Evolutionary conservation across 345 rosid species (phyloP), one percentile per base, ranked within the genome.

Genomic region (Salix suchowensis): DNA sequence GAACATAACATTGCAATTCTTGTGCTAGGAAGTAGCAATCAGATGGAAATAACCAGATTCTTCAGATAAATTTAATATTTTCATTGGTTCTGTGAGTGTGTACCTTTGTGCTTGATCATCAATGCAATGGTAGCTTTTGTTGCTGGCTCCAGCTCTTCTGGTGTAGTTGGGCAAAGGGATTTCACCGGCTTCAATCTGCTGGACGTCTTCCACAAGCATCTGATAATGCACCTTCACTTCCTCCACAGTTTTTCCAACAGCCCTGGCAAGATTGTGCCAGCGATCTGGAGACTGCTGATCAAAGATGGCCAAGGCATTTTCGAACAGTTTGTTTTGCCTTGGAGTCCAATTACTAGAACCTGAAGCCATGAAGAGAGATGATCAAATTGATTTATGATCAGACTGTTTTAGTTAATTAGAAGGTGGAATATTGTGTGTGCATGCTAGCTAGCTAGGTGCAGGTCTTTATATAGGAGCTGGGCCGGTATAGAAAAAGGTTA

Each of bases 291-390:
- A 82, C 18, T 88, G 85, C 75, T 81, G 81, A 84, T 81, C 85
- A 39, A 76, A 82, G 37, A 79, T 80, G 48, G 84, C 88, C 78
- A 86, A 69, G 67, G 91, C 91, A 74, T 84, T 86, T 70, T 88
- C 91, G 21, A 88, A 88, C 84, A 82, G 24, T 52, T 88, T 88
- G 87, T 88, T 84, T 70, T 86, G 91, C 74, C 83, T 83, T 4
- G 81, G 67, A 6, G 91, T 88, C 91, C 91, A 88, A 7, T 67
- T 76, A 5, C 65, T 76, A 7, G 88, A 81, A 54, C 65, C 62
- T 13, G 85, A 80, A 2, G 85, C 88, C 89, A 87, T 82, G 68
- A 54, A 52, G 7, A 50, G 34, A 32, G 32, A 52, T 8, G 71
- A 18, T 52, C 4, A 69, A 39, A 48, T 28, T 24, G 16, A 39